Conservation (phyloP, 2,329 filamentous ascomycete species). For the Plectosphaerella plurivora region DNA sequence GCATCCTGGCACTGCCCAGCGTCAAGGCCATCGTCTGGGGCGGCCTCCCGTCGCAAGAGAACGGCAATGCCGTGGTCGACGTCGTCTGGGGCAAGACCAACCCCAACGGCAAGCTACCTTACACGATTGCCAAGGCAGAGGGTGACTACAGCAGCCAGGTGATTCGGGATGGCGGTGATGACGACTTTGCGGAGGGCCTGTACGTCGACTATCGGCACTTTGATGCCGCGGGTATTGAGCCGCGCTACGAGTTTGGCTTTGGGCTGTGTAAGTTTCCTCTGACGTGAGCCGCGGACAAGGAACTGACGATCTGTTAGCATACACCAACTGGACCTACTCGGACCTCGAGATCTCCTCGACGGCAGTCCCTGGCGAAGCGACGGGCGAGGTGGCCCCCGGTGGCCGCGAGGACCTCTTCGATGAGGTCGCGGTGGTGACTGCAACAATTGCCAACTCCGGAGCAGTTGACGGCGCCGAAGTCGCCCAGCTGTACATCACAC, state of each 20-base stretch:
- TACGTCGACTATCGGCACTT: conserved; percentile 65
- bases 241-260: conserved; percentile 61
- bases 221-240: conserved; percentile 48
- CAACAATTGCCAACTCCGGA: conserved; percentile 63
- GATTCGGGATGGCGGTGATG: conserved; percentile 24
- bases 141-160: conserved; percentile 39
- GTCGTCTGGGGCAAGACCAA: conserved; percentile 59
- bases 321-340: conserved; percentile 63
- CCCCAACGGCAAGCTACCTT: conserved; percentile 43
- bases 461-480: conserved; percentile 58
- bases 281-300: not conserved
- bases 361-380: conserved; percentile 32
- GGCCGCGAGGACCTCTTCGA: conserved; percentile 43
- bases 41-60: conserved; percentile 70
- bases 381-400: conserved; percentile 33
- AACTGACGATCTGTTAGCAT: conserved; percentile 36
- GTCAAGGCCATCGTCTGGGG: conserved; percentile 74
- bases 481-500: conserved; percentile 53
- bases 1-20: conserved; percentile 58
- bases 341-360: conserved; percentile 36
- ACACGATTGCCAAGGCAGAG: conserved; percentile 44
- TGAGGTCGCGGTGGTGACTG: conserved; percentile 44
- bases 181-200: conserved; percentile 55
- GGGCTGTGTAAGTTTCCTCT: conserved; percentile 43
- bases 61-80: conserved; percentile 69